Conservation (phyloP, 2,329 filamentous ascomycete genomes). For the Mycosphaerella arachidis region DNA sequence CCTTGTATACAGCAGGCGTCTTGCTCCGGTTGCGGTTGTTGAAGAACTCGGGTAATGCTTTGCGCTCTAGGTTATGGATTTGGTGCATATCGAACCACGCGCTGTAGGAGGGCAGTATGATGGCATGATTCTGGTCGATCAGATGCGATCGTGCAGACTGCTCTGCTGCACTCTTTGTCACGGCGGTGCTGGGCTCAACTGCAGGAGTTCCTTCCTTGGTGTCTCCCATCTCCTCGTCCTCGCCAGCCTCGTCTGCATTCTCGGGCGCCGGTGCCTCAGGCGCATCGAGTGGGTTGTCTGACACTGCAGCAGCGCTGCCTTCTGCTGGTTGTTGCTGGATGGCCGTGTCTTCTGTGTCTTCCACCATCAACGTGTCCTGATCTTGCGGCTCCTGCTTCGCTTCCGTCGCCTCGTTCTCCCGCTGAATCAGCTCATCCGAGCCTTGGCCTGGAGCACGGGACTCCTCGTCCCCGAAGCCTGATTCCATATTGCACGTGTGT, state of each 20-base stretch:
- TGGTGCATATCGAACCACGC: constrained; percentile 98
- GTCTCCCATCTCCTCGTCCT: constrained; percentile 56
- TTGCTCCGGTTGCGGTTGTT: constrained; percentile 98
- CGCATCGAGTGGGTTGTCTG: constrained; percentile 38
- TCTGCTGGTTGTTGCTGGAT: constrained; percentile 19
- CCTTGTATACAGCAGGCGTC: constrained; percentile 93
- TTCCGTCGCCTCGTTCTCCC: constrained; percentile 33
- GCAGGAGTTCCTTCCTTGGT: constrained; percentile 41
- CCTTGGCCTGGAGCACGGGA: constrained; percentile 30
- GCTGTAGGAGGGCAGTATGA: constrained; percentile 94
- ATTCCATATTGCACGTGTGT: constrained; percentile 2
- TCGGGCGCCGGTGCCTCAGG: constrained; percentile 34
- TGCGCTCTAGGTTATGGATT: constrained; percentile 86
- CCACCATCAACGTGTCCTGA: constrained; percentile 34
- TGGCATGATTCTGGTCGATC: constrained; percentile 87
- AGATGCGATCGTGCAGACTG: constrained; percentile 86
- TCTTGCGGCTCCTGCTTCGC: constrained; percentile 26
- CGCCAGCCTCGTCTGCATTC: constrained; percentile 27
- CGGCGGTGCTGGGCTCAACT: constrained; percentile 37
- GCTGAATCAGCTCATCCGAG: constrained; percentile 34
- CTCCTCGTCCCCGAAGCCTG: constrained; percentile 30
- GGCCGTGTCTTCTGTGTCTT: constrained; percentile 24
- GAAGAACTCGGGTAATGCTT: constrained; percentile 96
- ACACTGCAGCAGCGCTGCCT: constrained; percentile 23
- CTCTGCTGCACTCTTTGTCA: constrained; percentile 77